Conservation (phyloP, 805 yeast species). For the Candida tammaniensis region DNA sequence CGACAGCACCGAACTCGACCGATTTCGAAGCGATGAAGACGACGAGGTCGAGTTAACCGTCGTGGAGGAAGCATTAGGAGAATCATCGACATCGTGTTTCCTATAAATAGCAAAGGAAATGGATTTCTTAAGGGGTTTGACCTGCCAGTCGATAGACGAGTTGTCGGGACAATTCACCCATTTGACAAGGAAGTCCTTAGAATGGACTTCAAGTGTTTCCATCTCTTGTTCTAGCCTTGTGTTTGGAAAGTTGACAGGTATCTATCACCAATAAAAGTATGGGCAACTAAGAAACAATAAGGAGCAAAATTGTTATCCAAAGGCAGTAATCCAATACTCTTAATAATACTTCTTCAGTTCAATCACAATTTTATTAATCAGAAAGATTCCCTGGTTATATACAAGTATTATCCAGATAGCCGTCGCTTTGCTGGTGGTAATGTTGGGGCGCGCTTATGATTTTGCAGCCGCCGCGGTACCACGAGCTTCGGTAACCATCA, state of each 20-base stretch:
- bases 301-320: no score
- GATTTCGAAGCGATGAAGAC: constrained; percentile 2
- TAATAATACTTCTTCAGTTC: no score
- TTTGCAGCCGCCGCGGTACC: constrained; percentile 6
- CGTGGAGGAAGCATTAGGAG: constrained; percentile 8
- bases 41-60: constrained; percentile 13
- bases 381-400: no score
- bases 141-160: constrained; percentile 69
- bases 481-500: no score
- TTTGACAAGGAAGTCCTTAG: constrained; percentile 83
- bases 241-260: neutral
- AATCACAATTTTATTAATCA: no score
- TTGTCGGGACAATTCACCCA: constrained; percentile 82
- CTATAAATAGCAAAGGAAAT: constrained; percentile 40
- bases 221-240: constrained; percentile 31
- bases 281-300: no score
- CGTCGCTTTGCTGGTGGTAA: no score
- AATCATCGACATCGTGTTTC: constrained; percentile 23
- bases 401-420: no score
- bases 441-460: constrained; percentile 4
- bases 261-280: no score
- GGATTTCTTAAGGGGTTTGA: constrained; percentile 62
- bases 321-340: no score
- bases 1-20: constrained; percentile 31
- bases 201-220: constrained; percentile 91